Conservation (phyloP, 768 basidiomycete genomes). For the Leccinellum luteum region DNA sequence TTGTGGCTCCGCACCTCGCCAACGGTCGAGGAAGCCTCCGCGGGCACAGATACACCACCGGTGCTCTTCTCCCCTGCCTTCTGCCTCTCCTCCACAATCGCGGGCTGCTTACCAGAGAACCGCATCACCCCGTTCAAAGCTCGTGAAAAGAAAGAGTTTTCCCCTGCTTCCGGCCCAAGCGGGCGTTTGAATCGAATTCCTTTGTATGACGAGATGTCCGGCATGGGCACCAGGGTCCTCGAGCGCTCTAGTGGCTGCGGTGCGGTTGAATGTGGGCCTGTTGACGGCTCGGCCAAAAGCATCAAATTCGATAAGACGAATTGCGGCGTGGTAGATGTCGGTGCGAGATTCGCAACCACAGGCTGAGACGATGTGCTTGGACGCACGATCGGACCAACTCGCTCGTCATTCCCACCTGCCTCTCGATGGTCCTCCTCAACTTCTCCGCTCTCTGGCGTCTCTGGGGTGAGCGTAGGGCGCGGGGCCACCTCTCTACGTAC, state of each 20-base stretch:
- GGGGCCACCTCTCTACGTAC: conserved; percentile 12
- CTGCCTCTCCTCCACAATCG: not conserved
- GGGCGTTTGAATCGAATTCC: conserved; percentile 22
- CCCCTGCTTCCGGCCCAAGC: conserved; percentile 1
- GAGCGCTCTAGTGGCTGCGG: not conserved
- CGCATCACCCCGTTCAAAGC: conserved; percentile 7
- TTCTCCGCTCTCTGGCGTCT: conserved; percentile 18
- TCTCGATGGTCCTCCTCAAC: conserved; percentile 1
- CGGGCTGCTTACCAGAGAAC: not conserved
- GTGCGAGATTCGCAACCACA: not conserved
- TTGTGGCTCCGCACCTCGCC: not conserved
- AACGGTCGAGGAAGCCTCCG: not conserved
- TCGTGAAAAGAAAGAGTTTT: conserved; percentile 26
- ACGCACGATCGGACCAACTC: not conserved
- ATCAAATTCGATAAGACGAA: not conserved
- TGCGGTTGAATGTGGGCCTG: not conserved
- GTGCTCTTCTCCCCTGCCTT: not conserved
- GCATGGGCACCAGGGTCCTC: conserved; percentile 13
- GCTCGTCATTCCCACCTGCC: not conserved
- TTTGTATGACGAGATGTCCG: conserved; percentile 24
- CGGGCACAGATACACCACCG: not conserved
- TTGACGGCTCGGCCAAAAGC: not conserved
- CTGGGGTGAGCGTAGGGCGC: not conserved
- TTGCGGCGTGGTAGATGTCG: not conserved
- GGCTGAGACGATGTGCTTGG: not conserved